A percentile compares a stretch with the other conserved stretches of the same genome.
These are phyloP conservation scores for Seminavis robusta DNA, from an alignment of 108 stramenopile genomes.

Conservation along the genomic window DNA sequence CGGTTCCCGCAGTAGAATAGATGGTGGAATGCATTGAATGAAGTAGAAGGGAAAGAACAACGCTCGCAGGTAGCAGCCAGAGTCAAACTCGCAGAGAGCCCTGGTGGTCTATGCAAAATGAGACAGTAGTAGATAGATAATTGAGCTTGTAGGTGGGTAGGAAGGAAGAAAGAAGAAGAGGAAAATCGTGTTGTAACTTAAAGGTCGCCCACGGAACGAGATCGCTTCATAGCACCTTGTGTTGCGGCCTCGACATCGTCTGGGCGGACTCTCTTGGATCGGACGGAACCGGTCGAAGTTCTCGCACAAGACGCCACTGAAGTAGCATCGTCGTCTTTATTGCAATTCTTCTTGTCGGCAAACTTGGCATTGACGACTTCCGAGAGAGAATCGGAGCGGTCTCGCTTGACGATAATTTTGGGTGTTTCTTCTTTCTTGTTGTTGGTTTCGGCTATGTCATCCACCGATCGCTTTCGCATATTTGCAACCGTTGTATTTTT, in stretches of 20 bases:
- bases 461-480: conserved; percentile 20
- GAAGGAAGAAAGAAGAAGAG: not conserved
- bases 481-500: not conserved
- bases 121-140: not conserved
- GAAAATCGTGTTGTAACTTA: not conserved
- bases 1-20: too few relatives aligned
- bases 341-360: not conserved
- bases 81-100: not conserved
- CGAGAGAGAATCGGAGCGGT: conserved; percentile 15
- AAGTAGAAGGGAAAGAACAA: conserved; percentile 3
- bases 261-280: conserved; percentile 9
- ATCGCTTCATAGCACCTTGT: conserved; percentile 4
- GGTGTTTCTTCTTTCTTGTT: not conserved
- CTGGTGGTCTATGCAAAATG: not conserved
- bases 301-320: not conserved
- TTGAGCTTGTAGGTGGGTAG: not conserved
- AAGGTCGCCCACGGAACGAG: conserved; percentile 1
- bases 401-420: too few relatives aligned
- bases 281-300: conserved; percentile 3
- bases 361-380: conserved; percentile 18
- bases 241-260: conserved; percentile 1
- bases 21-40: too few relatives aligned
- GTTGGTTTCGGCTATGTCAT: conserved; percentile 7
- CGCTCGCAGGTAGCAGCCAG: not conserved
- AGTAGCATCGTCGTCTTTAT: not conserved